Conservation (phyloP, 441 rosid species). For the Populus hybrid region DNA sequence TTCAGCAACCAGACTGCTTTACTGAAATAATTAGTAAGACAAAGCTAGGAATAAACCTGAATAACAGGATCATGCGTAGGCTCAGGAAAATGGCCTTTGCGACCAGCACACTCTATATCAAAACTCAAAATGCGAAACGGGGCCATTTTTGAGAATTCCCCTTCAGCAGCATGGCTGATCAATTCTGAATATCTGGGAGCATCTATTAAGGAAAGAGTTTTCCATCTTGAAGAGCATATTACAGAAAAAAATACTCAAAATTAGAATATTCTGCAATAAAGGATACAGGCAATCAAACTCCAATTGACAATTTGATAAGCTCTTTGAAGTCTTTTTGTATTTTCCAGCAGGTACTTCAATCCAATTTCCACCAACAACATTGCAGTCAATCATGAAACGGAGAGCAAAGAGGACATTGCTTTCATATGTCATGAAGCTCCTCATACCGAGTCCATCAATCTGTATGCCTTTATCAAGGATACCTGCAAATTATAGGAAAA, state of each 20-base stretch:
- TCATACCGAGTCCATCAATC: conserved; percentile 88
- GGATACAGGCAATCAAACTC: conserved; percentile 98
- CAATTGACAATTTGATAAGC: conserved; percentile 71
- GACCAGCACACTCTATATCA: conserved; percentile 99
- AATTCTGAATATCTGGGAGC: conserved; percentile 62
- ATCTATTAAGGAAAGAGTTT: conserved; percentile 37
- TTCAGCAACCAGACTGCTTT: conserved; percentile 12
- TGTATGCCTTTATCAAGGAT: conserved; percentile 97
- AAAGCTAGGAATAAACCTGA: conserved; percentile 52
- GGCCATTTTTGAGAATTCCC: conserved; percentile 97
- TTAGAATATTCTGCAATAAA: conserved; percentile 21
- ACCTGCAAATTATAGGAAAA: conserved; percentile 41
- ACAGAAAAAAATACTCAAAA: not conserved
- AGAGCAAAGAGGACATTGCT: conserved; percentile 95
- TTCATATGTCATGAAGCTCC: conserved; percentile 92
- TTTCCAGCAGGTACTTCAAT: conserved; percentile 87
- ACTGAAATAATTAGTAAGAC: conserved; percentile 9
- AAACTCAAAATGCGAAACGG: conserved; percentile 97
- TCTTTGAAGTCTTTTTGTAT: conserved; percentile 63
- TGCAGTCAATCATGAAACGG: conserved; percentile 95
- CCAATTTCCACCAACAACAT: conserved; percentile 97
- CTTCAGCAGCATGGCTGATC: conserved; percentile 88
- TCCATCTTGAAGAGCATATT: conserved; percentile 6
- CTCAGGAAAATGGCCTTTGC: conserved; percentile 99
- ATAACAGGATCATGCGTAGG: conserved; percentile 96